Evolutionary conservation across 2,329 filamentous ascomycete genomes (phyloP).

Genomic region (Fusarium sarcochroum): DNA sequence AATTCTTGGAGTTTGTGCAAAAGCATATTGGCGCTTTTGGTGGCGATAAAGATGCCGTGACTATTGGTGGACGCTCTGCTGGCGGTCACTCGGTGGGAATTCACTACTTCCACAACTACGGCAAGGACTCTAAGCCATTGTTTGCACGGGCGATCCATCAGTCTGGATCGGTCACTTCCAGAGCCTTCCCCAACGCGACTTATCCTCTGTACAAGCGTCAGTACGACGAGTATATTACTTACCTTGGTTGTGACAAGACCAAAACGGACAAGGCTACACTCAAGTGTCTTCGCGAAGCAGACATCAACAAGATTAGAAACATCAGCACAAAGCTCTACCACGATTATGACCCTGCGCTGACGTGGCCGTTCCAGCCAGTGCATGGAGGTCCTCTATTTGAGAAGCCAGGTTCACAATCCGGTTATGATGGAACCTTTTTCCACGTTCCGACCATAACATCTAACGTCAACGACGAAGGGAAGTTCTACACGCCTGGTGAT

Average conservation of each 20-base stretch:
- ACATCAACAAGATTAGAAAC: slow-evolving; percentile 54
- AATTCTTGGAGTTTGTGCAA: slow-evolving; percentile 67
- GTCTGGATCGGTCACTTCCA: slow-evolving; percentile 55
- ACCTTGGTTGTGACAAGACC: slow-evolving; percentile 49
- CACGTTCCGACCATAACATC: slow-evolving; percentile 56
- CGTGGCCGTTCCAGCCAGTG: slow-evolving; percentile 65
- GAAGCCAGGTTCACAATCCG: slow-evolving; percentile 60
- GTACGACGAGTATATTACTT: slow-evolving; percentile 49
- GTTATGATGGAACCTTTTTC: slow-evolving; percentile 55
- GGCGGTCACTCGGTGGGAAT: slow-evolving; percentile 60
- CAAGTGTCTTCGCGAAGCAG: slow-evolving; percentile 55
- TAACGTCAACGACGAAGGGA: slow-evolving; percentile 55
- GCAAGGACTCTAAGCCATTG: slow-evolving; percentile 47
- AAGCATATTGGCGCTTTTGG: slow-evolving; percentile 67
- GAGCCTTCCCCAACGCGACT: slow-evolving; percentile 54
- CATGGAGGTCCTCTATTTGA: slow-evolving; percentile 62
- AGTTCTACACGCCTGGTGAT: slow-evolving; percentile 51
- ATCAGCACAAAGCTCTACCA: slow-evolving; percentile 57
- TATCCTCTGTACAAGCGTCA: slow-evolving; percentile 54
- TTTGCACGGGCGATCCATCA: slow-evolving; percentile 55
- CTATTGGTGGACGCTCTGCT: slow-evolving; percentile 68
- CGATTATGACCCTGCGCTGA: slow-evolving; percentile 56
- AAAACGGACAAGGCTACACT: slow-evolving; percentile 53
- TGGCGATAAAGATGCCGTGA: slow-evolving; percentile 65
- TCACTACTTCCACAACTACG: slow-evolving; percentile 57